A percentile compares a stretch with the other conserved stretches of the same genome.
Conservation (phyloP, 805 yeast genomes). For the Kluyveromyces nonfermentans region DNA sequence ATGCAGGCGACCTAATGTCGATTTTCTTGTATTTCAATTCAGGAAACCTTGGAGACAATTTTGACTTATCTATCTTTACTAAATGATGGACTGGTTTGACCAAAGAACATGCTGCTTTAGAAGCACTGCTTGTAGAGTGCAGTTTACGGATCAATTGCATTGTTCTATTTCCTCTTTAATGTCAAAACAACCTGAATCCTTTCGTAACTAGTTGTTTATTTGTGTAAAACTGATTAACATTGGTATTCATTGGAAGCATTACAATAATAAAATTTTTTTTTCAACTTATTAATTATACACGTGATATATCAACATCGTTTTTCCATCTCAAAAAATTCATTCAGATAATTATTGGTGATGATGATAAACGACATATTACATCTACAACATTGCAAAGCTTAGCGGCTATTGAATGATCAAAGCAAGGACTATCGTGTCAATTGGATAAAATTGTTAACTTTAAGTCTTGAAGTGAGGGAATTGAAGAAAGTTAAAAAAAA, state of each 20-base stretch:
- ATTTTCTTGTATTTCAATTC: slow-evolving; percentile 56
- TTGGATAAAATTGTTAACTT: too few species aligned
- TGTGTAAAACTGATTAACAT: too few species aligned
- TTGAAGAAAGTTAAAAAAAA: background rate
- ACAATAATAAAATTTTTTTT: too few species aligned
- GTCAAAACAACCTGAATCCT: background rate
- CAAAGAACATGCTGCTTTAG: slow-evolving; percentile 53
- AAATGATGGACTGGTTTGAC: slow-evolving; percentile 90
- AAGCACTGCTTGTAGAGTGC: slow-evolving; percentile 27
- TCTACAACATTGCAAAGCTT: too few species aligned
- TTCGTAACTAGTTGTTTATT: too few species aligned
- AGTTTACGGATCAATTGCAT: slow-evolving; percentile 12
- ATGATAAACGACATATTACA: too few species aligned
- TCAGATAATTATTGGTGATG: too few species aligned
- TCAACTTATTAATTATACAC: background rate
- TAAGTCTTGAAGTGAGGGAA: too few species aligned
- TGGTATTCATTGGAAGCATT: too few species aligned
- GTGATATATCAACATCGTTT: background rate
- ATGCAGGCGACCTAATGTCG: slow-evolving; percentile 74
- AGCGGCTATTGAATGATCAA: too few species aligned
- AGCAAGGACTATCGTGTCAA: too few species aligned
- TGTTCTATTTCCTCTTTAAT: background rate
- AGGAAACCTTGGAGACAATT: slow-evolving; percentile 66
- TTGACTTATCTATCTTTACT: slow-evolving; percentile 63
- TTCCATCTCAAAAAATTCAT: background rate